These are phyloP conservation scores for Colletotrichum lupini DNA, from an alignment of 2,329 filamentous ascomycete genomes.

Conservation along the genomic window DNA sequence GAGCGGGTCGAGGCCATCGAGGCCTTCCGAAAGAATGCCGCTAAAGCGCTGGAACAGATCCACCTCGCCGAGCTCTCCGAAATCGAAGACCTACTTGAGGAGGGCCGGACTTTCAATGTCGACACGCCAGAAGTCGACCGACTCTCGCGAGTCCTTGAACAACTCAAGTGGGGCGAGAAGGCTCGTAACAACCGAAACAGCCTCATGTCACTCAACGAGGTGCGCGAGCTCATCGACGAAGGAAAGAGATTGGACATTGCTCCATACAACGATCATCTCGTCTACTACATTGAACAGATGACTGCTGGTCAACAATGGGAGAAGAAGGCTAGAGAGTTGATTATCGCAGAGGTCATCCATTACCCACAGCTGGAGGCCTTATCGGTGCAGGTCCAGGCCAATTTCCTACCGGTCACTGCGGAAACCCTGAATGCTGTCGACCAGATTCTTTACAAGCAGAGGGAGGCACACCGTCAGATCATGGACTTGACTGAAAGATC, in stretches of 20 bases:
- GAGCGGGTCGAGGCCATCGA: slow-evolving; percentile 88
- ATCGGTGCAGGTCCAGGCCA: slow-evolving; percentile 79
- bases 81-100: slow-evolving; percentile 92
- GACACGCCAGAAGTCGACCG: slow-evolving; percentile 90
- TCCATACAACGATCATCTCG: slow-evolving; percentile 82
- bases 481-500: slow-evolving; percentile 83
- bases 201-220: slow-evolving; percentile 80
- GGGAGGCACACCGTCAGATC: slow-evolving; percentile 92
- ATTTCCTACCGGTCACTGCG: slow-evolving; percentile 80
- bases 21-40: slow-evolving; percentile 83
- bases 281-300: slow-evolving; percentile 80
- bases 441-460: slow-evolving; percentile 93
- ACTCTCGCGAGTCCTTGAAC: slow-evolving; percentile 82
- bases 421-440: slow-evolving; percentile 87
- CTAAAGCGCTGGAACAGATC: slow-evolving; percentile 75
- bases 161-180: slow-evolving; percentile 89
- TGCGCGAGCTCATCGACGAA: slow-evolving; percentile 80
- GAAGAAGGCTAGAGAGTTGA: slow-evolving; percentile 89
- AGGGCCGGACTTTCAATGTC: slow-evolving; percentile 89
- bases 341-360: slow-evolving; percentile 90
- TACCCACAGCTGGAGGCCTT: slow-evolving; percentile 95
- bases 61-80: slow-evolving; percentile 73
- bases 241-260: slow-evolving; percentile 83
- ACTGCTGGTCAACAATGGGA: slow-evolving; percentile 89
- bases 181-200: slow-evolving; percentile 73